Evolutionary conservation across 331 rosid genomes (phyloP).

Genomic region (Quercus tomentella): DNA sequence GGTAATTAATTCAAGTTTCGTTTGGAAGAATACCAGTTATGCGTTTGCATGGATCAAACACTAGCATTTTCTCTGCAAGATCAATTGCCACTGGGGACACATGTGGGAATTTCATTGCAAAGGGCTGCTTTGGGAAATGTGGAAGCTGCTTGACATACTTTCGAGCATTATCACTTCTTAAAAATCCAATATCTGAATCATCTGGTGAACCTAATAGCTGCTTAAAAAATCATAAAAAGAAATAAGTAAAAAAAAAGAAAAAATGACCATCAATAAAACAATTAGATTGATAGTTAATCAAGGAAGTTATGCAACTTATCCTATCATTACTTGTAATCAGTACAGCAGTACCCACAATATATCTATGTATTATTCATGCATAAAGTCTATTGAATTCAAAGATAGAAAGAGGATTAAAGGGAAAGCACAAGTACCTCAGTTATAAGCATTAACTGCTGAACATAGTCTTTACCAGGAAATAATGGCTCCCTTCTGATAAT

Average conservation of each 20-base stretch:
- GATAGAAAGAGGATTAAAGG: neutral
- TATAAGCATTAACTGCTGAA: slow-evolving; percentile 86
- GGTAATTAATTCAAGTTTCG: neutral
- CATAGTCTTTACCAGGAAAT: slow-evolving; percentile 95
- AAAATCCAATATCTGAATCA: slow-evolving; percentile 85
- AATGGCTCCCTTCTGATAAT: slow-evolving; percentile 78
- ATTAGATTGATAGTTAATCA: neutral
- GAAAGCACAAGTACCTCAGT: slow-evolving; percentile 63
- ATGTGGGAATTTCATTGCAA: slow-evolving; percentile 56
- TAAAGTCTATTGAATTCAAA: neutral
- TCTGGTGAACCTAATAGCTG: slow-evolving; percentile 89
- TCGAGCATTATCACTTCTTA: slow-evolving; percentile 88
- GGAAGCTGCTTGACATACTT: slow-evolving; percentile 93
- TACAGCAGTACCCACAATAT: neutral
- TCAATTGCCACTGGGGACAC: slow-evolving; percentile 69
- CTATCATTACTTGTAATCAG: neutral
- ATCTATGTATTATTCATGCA: neutral
- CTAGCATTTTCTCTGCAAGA: slow-evolving; percentile 89
- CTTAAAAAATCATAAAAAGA: slow-evolving; percentile 12
- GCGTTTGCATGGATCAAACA: slow-evolving; percentile 85
- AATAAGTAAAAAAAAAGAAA: neutral
- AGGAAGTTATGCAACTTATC: neutral
- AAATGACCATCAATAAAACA: neutral
- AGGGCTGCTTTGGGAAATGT: slow-evolving; percentile 56
- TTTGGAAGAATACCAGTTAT: slow-evolving; percentile 59